Conservation (phyloP, 805 yeast genomes). For the Cyberlindnera maritima region DNA sequence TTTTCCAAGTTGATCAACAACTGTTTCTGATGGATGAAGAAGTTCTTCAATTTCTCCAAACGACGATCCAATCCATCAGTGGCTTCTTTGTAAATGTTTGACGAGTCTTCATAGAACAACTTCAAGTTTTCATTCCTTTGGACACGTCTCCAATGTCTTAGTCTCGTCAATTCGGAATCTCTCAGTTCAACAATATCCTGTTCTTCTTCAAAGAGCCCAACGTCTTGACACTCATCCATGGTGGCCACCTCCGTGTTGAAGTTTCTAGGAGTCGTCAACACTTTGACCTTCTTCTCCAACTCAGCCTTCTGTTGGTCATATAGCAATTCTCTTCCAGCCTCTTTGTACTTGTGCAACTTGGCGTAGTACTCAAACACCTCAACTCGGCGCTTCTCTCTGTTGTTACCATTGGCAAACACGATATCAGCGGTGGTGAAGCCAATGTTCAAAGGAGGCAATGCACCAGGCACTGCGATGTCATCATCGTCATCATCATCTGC, state of each 20-base stretch:
- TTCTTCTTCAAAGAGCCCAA: slow-evolving; percentile 15
- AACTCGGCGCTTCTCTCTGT: slow-evolving; percentile 27
- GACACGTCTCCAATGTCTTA: slow-evolving; percentile 27
- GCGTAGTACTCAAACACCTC: slow-evolving; percentile 26
- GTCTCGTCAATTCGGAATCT: slow-evolving; percentile 32
- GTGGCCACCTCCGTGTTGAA: slow-evolving; percentile 7
- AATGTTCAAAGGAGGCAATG: neutral
- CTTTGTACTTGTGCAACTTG: slow-evolving; percentile 19
- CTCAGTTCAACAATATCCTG: slow-evolving; percentile 33
- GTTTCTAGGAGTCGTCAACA: slow-evolving; percentile 4
- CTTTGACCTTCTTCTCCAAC: slow-evolving; percentile 1
- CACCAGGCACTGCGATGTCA: neutral
- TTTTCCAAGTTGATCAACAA: slow-evolving; percentile 27
- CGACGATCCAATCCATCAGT: slow-evolving; percentile 28
- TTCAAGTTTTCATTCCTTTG: slow-evolving; percentile 26
- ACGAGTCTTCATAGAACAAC: slow-evolving; percentile 25
- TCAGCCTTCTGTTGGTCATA: slow-evolving; percentile 5
- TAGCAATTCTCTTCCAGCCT: slow-evolving; percentile 10
- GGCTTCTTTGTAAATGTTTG: slow-evolving; percentile 28
- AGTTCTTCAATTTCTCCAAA: slow-evolving; percentile 32
- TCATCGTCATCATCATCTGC: neutral
- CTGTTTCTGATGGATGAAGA: slow-evolving; percentile 30
- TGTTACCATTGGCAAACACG: slow-evolving; percentile 30
- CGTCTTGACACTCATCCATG: slow-evolving; percentile 5
- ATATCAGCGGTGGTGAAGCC: slow-evolving; percentile 15